Conservation (phyloP, 768 basidiomycete genomes). For the Boletus tylopilopsis region DNA sequence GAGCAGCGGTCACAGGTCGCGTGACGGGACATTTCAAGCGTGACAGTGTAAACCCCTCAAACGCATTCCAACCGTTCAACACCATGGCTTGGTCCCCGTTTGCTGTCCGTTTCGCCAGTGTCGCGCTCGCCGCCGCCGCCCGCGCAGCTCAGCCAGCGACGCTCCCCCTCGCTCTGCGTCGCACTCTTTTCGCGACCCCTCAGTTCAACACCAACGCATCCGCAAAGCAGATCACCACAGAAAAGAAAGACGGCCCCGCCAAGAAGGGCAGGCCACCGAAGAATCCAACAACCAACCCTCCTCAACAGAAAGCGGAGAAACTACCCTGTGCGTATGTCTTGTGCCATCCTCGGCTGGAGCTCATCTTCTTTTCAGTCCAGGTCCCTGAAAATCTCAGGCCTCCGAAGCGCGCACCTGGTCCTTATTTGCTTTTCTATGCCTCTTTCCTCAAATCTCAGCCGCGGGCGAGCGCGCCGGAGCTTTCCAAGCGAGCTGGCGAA, state of each 20-base stretch:
- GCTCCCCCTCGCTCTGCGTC: slow-evolving; percentile 15
- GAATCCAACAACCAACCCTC: not conserved
- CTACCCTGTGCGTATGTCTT: slow-evolving; percentile 12
- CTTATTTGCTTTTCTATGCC: slow-evolving; percentile 24
- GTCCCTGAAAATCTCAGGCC: slow-evolving; percentile 17
- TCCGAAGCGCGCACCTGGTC: slow-evolving; percentile 26
- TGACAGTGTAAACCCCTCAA: slow-evolving; percentile 10
- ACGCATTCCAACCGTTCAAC: not conserved
- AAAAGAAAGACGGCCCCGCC: slow-evolving; percentile 1
- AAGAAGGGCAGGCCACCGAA: slow-evolving; percentile 10
- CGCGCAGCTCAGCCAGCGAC: not conserved
- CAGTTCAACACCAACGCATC: slow-evolving; percentile 8
- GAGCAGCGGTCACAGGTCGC: not conserved
- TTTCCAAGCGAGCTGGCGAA: slow-evolving; percentile 20
- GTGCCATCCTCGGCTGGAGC: not conserved
- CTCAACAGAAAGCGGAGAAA: not conserved
- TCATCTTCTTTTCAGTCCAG: slow-evolving; percentile 15
- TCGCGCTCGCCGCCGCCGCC: not conserved
- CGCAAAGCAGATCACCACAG: slow-evolving; percentile 2
- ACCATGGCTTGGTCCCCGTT: slow-evolving; percentile 18
- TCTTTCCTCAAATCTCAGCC: slow-evolving; percentile 12
- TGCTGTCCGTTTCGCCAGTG: slow-evolving; percentile 8
- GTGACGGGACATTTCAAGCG: slow-evolving; percentile 17
- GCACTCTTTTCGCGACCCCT: slow-evolving; percentile 25
- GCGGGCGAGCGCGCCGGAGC: not conserved